A percentile compares a stretch with the other conserved stretches of the same genome.
phyloP scores from a whole-genome alignment of 106 monocot species.

The Apostasia shenzhenica region DNA sequence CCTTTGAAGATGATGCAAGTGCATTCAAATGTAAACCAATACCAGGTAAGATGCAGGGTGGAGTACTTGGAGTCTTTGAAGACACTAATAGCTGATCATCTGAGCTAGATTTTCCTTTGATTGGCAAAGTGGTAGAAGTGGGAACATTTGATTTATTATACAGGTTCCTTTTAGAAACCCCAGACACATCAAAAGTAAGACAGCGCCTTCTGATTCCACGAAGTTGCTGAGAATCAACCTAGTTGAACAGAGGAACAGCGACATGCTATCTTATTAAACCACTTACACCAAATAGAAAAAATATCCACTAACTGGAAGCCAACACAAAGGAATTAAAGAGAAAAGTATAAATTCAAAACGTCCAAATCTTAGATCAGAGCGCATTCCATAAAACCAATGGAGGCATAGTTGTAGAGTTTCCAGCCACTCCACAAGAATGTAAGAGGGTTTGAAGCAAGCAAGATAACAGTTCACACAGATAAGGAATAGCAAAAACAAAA shows the following conservation, averaged over 20 bases:
- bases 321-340: background rate
- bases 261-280: background rate
- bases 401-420: background rate
- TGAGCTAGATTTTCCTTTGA: constrained; percentile 22
- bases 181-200: constrained; percentile 70
- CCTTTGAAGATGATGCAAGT: constrained; percentile 54
- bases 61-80: constrained; percentile 10
- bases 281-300: background rate
- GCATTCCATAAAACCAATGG: background rate
- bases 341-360: background rate
- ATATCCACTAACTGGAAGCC: background rate
- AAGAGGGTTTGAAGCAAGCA: no score
- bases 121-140: constrained; percentile 20
- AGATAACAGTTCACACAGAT: no score
- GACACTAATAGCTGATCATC: constrained; percentile 10
- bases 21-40: constrained; percentile 96
- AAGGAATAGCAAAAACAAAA: no score
- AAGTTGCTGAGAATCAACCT: constrained; percentile 66
- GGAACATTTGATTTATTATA: constrained; percentile 13
- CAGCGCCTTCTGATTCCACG: constrained; percentile 83
- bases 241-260: background rate
- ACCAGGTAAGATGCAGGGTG: constrained; percentile 37
- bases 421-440: no score
- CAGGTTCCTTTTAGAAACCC: constrained; percentile 22
- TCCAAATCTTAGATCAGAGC: background rate